Conservation (phyloP, 768 basidiomycete species). For the Epithele typhae region DNA sequence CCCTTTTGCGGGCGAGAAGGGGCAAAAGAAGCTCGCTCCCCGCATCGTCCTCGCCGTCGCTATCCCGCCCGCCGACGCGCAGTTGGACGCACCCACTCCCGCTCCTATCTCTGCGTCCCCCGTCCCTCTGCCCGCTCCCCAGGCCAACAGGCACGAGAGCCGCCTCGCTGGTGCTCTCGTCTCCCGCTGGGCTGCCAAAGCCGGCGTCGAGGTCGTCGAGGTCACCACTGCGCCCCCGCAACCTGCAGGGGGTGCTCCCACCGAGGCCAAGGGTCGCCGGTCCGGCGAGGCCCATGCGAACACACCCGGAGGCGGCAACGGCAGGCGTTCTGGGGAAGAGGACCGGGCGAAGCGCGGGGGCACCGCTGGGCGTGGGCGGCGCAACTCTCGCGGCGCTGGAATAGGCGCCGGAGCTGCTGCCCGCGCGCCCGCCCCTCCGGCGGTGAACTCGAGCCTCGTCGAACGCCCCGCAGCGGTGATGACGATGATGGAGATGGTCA, state of each 20-base stretch:
- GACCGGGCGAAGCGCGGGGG: conserved; percentile 20
- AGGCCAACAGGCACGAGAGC: conserved; percentile 55
- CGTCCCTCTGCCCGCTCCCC: conserved; percentile 64
- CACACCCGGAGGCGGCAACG: too few species aligned
- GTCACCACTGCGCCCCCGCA: conserved; percentile 37
- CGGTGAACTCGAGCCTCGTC: conserved; percentile 43
- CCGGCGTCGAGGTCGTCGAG: conserved; percentile 53
- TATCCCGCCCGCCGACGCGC: conserved; percentile 13
- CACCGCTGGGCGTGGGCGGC: conserved; percentile 14
- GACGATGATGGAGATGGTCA: conserved; percentile 77
- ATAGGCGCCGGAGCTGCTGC: not conserved
- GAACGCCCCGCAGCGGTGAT: conserved; percentile 75
- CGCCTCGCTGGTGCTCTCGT: conserved; percentile 63
- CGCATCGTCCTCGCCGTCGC: conserved; percentile 63
- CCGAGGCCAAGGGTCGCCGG: conserved; percentile 11
- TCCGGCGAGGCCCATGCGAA: conserved; percentile 18
- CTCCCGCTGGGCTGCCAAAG: conserved; percentile 61
- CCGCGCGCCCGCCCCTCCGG: conserved; percentile 3
- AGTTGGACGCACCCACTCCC: conserved; percentile 9
- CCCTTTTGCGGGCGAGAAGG: conserved; percentile 5
- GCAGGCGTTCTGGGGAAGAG: conserved; percentile 26
- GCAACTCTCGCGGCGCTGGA: conserved; percentile 18
- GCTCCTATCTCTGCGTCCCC: conserved; percentile 35
- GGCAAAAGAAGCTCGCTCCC: conserved; percentile 20
- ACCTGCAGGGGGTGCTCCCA: not conserved